Evolutionary conservation across 345 rosid genomes (phyloP), one percentile per base, ranked within the genome.

Genomic region (Draba incana): DNA sequence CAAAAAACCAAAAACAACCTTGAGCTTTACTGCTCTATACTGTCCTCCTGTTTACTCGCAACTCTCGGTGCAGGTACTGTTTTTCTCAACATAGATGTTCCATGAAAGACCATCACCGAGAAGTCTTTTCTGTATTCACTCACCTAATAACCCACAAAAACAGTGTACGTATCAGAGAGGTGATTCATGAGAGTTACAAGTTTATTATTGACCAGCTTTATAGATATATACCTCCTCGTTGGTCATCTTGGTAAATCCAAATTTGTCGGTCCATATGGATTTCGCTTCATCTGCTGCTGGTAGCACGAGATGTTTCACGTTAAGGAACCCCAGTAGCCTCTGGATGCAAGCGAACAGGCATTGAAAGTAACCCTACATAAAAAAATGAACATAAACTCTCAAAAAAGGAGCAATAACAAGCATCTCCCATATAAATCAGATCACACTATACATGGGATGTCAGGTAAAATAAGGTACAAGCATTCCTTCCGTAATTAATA

Each of bases 281-380:
- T 84, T 88, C 0, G 91, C 97, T 83, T 87, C 95, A 54, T 82
- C 90, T 14, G 97, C 96, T 11, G 97, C 94, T 10, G 97, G 99
- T 67, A 94, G 90, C 57, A 89, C 85, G 0, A 91, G 78, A 47
- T 80, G 77, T 79, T 84, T 86, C 65, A 91, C 90, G 10, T 83
- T 78, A 57, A 94, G 79, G 65, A 77, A 84, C 57, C 86, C 74
- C 0, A 94, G 84, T 48, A 94, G 86, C 75, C 79, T 81, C 78
- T 94, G 85, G 10, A 91, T 61, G 78, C 99, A 89, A 16, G 76
- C 70, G 76, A 91, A 94, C 24, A 94, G 71, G 52, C 87, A 80
- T 60, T 85, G 91, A 76, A 94, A 94, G 75, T 91, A 91, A 51
- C 99, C 99, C 99, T 94, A 72, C 74, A 83, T 23, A 24, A 54